Evolutionary conservation across 306 rosid genomes (phyloP).

Genomic region (Fragaria nilgerrensis): DNA sequence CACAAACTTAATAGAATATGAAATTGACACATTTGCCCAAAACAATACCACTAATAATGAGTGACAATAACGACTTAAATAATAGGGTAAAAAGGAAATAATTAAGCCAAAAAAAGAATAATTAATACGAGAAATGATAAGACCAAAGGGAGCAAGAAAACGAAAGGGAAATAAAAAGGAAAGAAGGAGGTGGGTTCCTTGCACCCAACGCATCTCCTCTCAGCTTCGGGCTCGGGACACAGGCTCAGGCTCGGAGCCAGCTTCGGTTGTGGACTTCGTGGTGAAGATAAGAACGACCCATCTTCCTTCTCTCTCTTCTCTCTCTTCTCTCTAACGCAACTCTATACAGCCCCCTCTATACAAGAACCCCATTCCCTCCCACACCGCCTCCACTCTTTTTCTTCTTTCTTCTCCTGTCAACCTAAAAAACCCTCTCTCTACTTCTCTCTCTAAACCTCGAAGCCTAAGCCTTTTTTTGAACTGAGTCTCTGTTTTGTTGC

Average conservation of each 20-base stretch:
- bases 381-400: conserved; percentile 44
- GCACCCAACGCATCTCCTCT: conserved; percentile 55
- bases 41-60: conserved; percentile 24
- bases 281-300: conserved; percentile 85
- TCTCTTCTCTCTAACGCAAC: conserved; percentile 44
- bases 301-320: neutral
- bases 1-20: conserved; percentile 7
- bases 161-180: conserved; percentile 63
- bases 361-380: conserved; percentile 77
- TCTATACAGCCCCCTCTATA: conserved; percentile 68
- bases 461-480: neutral
- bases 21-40: conserved; percentile 15
- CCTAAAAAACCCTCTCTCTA: neutral
- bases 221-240: conserved; percentile 31
- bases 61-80: conserved; percentile 21
- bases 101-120: neutral
- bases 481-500: neutral
- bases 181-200: conserved; percentile 87
- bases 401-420: neutral
- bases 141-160: conserved; percentile 56
- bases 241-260: conserved; percentile 41
- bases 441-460: conserved; percentile 4
- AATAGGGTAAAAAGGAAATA: neutral
- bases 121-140: conserved; percentile 34
- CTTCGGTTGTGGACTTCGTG: conserved; percentile 65